Evolutionary conservation across 306 rosid species (phyloP).

Genomic region (Vigna radiata): DNA sequence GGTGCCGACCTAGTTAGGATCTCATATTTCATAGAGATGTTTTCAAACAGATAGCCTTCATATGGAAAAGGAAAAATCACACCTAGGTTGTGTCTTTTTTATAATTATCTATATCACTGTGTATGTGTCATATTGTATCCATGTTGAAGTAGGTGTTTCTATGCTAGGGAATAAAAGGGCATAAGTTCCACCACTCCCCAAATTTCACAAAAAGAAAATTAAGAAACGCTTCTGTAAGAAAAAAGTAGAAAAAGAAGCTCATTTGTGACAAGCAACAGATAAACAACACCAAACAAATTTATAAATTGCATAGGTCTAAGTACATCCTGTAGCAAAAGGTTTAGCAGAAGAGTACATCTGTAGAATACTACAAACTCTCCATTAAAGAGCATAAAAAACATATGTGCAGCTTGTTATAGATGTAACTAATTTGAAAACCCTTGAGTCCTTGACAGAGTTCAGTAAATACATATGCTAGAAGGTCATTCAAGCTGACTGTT

Average conservation of each 20-base stretch:
- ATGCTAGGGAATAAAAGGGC: slow-evolving; percentile 14
- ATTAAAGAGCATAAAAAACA: not conserved
- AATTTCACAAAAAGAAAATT: slow-evolving; percentile 34
- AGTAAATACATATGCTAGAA: slow-evolving; percentile 1
- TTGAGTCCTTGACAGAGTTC: not conserved
- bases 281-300: slow-evolving; percentile 9
- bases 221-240: slow-evolving; percentile 23
- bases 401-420: not conserved
- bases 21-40: too few relatives aligned
- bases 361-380: not conserved
- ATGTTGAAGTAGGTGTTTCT: not conserved
- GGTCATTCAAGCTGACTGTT: not conserved
- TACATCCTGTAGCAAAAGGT: not conserved
- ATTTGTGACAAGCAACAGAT: not conserved
- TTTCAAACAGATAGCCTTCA: too few relatives aligned
- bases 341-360: not conserved
- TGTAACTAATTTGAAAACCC: not conserved
- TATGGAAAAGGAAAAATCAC: too few relatives aligned
- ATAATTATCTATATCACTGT: not conserved
- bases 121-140: not conserved
- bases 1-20: too few relatives aligned
- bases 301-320: not conserved
- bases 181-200: slow-evolving; percentile 25
- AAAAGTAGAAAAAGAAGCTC: slow-evolving; percentile 7
- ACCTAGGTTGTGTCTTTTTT: not conserved